Evolutionary conservation across 805 yeast genomes (phyloP).

Genomic region (Candida hispaniensis): DNA sequence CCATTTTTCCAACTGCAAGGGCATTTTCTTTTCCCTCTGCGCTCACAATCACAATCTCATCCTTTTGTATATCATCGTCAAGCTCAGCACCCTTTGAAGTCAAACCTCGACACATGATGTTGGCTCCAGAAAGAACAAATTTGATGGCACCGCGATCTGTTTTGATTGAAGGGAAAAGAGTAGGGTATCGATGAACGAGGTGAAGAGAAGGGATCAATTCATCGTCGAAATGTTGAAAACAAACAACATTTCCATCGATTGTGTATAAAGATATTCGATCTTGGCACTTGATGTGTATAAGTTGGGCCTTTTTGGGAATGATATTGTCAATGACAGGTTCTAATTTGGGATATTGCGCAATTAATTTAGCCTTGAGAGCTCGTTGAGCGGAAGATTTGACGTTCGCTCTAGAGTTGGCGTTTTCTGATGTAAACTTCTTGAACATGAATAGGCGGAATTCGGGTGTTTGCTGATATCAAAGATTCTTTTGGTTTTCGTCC

Average conservation of each 20-base stretch:
- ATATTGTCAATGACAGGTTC: constrained; percentile 70
- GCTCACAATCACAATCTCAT: constrained; percentile 63
- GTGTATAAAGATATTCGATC: constrained; percentile 74
- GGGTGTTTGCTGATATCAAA: too few species aligned
- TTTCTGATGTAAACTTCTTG: constrained; percentile 63
- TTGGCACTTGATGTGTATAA: constrained; percentile 73
- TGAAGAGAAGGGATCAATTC: constrained; percentile 66
- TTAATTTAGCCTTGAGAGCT: constrained; percentile 65
- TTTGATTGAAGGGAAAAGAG: constrained; percentile 71
- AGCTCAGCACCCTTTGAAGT: constrained; percentile 73
- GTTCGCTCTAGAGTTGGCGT: constrained; percentile 80
- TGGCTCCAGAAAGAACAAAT: constrained; percentile 90
- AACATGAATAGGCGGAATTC: too few species aligned
- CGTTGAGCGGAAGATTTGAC: constrained; percentile 92
- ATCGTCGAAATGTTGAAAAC: constrained; percentile 72
- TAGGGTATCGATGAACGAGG: constrained; percentile 41
- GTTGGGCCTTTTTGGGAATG: constrained; percentile 81
- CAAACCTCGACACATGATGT: constrained; percentile 93
- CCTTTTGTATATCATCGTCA: constrained; percentile 63
- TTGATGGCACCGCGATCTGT: constrained; percentile 96
- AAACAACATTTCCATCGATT: constrained; percentile 60
- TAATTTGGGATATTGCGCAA: constrained; percentile 59
- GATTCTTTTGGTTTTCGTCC: too few species aligned
- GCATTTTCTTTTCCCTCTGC: constrained; percentile 93
- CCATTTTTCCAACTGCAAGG: constrained; percentile 76